These are phyloP conservation scores for Vitis cinerea DNA, from an alignment of 164 flowering plant species.

Conservation along the genomic window DNA sequence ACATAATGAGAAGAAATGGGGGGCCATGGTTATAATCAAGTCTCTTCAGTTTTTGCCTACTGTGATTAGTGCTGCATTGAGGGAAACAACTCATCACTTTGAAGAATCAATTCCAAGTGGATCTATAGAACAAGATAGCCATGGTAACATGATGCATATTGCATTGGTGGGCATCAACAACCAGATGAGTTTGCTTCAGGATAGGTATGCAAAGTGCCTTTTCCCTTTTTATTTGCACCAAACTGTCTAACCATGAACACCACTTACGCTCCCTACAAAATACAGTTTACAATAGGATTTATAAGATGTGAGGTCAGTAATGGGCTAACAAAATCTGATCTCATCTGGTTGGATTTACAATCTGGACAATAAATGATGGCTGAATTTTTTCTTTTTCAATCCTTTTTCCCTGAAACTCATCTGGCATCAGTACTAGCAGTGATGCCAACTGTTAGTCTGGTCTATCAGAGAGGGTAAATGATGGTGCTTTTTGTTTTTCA, in stretches of 20 bases:
- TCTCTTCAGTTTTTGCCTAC: slow-evolving; percentile 85
- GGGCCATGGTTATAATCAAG: slow-evolving; percentile 94
- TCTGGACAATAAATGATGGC: background rate
- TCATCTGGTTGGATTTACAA: background rate
- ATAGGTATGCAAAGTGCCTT: slow-evolving; percentile 53
- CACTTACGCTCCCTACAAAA: background rate
- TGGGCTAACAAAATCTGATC: background rate
- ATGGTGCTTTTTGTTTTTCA: too few relatives aligned
- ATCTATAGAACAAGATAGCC: slow-evolving; percentile 35
- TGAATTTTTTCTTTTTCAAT: background rate
- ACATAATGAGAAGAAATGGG: slow-evolving; percentile 80
- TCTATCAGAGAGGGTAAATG: too few relatives aligned
- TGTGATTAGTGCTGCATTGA: slow-evolving; percentile 67
- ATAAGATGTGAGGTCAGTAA: background rate
- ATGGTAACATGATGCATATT: slow-evolving; percentile 92
- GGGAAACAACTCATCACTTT: slow-evolving; percentile 61
- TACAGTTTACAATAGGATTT: background rate
- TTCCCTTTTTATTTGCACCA: background rate
- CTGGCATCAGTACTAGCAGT: too few relatives aligned
- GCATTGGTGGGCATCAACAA: slow-evolving; percentile 92
- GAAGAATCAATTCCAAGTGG: slow-evolving; percentile 37
- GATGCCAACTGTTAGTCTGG: too few relatives aligned
- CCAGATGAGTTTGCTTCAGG: slow-evolving; percentile 96
- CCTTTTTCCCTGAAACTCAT: too few relatives aligned
- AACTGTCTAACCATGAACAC: background rate